Evolutionary conservation across 2,329 filamentous ascomycete genomes (phyloP).

Genomic region (Taxawa tesnikishii): DNA sequence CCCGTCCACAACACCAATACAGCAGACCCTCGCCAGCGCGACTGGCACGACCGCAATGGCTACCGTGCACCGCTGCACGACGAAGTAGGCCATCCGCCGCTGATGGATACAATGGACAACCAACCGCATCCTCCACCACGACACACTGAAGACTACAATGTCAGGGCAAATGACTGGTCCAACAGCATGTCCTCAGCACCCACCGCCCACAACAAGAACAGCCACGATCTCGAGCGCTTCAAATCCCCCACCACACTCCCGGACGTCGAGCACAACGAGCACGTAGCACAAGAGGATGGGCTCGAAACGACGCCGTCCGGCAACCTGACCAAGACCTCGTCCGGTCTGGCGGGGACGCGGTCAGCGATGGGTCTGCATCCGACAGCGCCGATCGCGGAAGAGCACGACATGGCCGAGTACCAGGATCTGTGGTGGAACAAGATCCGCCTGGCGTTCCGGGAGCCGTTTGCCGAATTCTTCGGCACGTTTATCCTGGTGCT

Average conservation of each 20-base stretch:
- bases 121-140: no score
- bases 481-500: conserved; percentile 28
- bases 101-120: no score
- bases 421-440: conserved; percentile 25
- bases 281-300: neutral
- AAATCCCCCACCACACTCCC: neutral
- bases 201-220: no score
- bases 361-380: conserved; percentile 24
- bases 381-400: conserved; percentile 26
- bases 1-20: no score
- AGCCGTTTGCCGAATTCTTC: conserved; percentile 33
- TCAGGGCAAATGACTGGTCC: no score
- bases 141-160: no score
- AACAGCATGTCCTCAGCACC: no score
- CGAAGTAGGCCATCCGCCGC: no score
- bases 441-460: conserved; percentile 23
- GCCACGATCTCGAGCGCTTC: neutral
- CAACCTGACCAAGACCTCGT: conserved; percentile 5
- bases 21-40: no score
- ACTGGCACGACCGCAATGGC: no score
- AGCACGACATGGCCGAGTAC: conserved; percentile 24
- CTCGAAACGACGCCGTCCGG: neutral
- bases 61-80: no score
- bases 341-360: conserved; percentile 6
- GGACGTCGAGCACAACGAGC: conserved; percentile 1